Conservation (phyloP, 257 asterid genomes). For the Verbascum thapsus region DNA sequence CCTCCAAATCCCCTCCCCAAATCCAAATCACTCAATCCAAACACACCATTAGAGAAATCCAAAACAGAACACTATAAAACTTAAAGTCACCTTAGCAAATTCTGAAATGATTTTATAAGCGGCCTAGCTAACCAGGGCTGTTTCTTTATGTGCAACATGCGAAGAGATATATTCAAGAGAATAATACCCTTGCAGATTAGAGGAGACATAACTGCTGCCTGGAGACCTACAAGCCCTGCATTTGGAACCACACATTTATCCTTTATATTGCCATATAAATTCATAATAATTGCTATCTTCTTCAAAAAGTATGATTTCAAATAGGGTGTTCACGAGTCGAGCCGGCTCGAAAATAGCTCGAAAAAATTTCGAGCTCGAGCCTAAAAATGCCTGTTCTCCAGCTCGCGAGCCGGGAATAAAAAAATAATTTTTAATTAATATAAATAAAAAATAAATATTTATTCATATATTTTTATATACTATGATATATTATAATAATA, state of each 20-base stretch:
- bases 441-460: too few species aligned
- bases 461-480: too few species aligned
- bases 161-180: constrained; percentile 82
- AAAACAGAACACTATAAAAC: background rate
- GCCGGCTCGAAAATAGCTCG: too few species aligned
- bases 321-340: too few species aligned
- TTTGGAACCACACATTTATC: constrained; percentile 8
- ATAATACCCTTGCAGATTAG: constrained; percentile 73
- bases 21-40: constrained; percentile 9
- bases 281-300: constrained; percentile 2
- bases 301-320: constrained; percentile 8
- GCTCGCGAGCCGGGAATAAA: too few species aligned
- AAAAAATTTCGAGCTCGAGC: too few species aligned
- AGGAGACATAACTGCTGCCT: constrained; percentile 80
- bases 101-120: constrained; percentile 79
- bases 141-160: constrained; percentile 89
- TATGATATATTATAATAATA: too few species aligned
- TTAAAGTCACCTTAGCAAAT: constrained; percentile 62
- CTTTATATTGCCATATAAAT: constrained; percentile 7
- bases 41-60: background rate
- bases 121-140: constrained; percentile 93
- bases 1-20: too few species aligned
- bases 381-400: too few species aligned
- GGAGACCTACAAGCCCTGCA: constrained; percentile 94
- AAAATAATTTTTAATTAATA: too few species aligned